These are phyloP conservation scores for Amaranthus palmeri DNA, from an alignment of 148 eudicot species.

Conservation along the genomic window DNA sequence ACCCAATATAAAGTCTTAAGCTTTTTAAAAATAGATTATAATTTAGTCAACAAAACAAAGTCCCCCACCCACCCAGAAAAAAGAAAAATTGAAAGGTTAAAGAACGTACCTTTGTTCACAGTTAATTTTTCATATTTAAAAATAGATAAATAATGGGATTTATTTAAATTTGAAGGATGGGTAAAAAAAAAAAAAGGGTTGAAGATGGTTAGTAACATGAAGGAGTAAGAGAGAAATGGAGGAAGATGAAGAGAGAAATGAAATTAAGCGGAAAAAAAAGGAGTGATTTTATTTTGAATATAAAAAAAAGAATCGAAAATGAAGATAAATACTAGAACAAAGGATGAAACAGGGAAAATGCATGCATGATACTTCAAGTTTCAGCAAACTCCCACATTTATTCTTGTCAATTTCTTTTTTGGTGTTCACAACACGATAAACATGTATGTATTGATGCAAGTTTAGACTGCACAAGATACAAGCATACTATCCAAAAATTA, in stretches of 20 bases:
- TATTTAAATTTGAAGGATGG: background rate
- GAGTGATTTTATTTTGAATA: background rate
- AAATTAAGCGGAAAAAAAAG: background rate
- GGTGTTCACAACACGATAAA: background rate
- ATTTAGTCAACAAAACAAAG: background rate
- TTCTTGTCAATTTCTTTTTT: background rate
- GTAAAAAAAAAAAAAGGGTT: constrained; percentile 1
- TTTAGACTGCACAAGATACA: too few species aligned
- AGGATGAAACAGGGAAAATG: constrained; percentile 22
- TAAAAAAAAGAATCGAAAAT: constrained; percentile 1
- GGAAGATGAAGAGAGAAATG: background rate
- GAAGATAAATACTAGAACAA: background rate
- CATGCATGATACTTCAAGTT: constrained; percentile 55
- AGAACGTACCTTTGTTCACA: constrained; percentile 17
- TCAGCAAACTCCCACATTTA: constrained; percentile 23
- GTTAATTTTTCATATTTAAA: background rate
- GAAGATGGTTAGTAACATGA: constrained; percentile 15
- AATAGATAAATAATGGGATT: background rate
- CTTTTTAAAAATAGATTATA: too few species aligned
- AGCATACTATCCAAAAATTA: too few species aligned
- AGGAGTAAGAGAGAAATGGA: background rate
- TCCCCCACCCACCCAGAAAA: background rate
- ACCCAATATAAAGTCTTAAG: background rate
- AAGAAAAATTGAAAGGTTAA: background rate
- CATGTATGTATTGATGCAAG: too few species aligned